Evolutionary conservation across 2,329 filamentous ascomycete species (phyloP).

Genomic region (Colletotrichum nymphaeae): DNA sequence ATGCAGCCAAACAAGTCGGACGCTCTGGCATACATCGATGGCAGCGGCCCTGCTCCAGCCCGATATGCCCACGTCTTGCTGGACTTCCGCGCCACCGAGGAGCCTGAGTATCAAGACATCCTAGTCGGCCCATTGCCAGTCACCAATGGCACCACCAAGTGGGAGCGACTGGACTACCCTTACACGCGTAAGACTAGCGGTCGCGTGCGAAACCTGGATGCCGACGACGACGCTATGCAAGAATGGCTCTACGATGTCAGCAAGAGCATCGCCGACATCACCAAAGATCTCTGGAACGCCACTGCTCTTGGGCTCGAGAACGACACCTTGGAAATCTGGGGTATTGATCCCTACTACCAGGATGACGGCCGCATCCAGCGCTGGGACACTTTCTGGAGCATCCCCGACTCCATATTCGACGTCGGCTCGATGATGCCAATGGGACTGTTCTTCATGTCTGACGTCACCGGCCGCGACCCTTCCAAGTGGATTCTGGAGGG

Average conservation of each 20-base stretch:
- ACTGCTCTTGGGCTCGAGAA: slow-evolving; percentile 49
- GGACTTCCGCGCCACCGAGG: slow-evolving; percentile 50
- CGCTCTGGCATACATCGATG: slow-evolving; percentile 56
- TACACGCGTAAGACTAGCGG: slow-evolving; percentile 53
- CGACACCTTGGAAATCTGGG: slow-evolving; percentile 54
- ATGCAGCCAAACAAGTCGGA: slow-evolving; percentile 62
- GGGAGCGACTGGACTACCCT: slow-evolving; percentile 53
- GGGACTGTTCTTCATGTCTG: slow-evolving; percentile 54
- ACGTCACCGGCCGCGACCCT: slow-evolving; percentile 63
- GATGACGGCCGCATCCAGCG: slow-evolving; percentile 53
- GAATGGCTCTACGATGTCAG: slow-evolving; percentile 49
- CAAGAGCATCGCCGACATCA: slow-evolving; percentile 49
- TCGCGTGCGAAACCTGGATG: slow-evolving; percentile 52
- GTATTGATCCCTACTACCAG: slow-evolving; percentile 56
- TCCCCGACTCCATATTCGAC: slow-evolving; percentile 52
- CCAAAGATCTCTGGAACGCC: slow-evolving; percentile 56
- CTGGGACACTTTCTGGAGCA: slow-evolving; percentile 60
- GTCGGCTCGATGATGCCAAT: slow-evolving; percentile 57
- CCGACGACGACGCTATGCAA: slow-evolving; percentile 45
- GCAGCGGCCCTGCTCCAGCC: slow-evolving; percentile 45
- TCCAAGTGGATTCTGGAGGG: slow-evolving; percentile 61
- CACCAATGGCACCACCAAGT: slow-evolving; percentile 48
- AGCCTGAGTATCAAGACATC: slow-evolving; percentile 55
- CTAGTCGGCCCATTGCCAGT: slow-evolving; percentile 62
- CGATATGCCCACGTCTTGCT: slow-evolving; percentile 58